Evolutionary conservation across 306 rosid species (phyloP).

Genomic region (Cucumis melo): DNA sequence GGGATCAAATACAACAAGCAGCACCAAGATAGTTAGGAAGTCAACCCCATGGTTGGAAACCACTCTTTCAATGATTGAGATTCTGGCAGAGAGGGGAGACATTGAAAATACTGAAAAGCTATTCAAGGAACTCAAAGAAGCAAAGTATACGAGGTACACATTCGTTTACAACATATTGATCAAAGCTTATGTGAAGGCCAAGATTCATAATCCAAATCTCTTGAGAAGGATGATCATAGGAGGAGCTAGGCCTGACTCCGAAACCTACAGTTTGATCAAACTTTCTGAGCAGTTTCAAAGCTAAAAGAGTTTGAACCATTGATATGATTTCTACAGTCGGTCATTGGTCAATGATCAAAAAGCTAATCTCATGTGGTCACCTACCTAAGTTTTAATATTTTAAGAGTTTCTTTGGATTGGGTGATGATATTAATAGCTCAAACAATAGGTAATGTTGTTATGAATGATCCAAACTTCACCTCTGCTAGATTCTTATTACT

Average conservation of each 20-base stretch:
- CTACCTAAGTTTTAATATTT: neutral
- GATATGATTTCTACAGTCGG: neutral
- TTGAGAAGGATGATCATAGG: slow-evolving; percentile 79
- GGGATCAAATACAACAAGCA: slow-evolving; percentile 30
- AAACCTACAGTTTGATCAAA: slow-evolving; percentile 77
- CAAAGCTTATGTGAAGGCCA: slow-evolving; percentile 85
- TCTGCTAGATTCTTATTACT: neutral
- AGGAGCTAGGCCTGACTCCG: slow-evolving; percentile 87
- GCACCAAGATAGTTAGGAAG: slow-evolving; percentile 39
- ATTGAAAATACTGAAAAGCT: slow-evolving; percentile 55
- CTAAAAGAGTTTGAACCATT: neutral
- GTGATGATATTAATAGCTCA: neutral
- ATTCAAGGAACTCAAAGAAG: slow-evolving; percentile 51
- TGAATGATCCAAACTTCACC: neutral
- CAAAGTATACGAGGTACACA: slow-evolving; percentile 63
- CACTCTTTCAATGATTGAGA: slow-evolving; percentile 52
- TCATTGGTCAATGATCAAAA: neutral
- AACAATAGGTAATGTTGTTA: neutral
- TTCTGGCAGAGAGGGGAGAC: slow-evolving; percentile 65
- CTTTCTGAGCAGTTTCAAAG: slow-evolving; percentile 60
- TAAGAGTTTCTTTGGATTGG: neutral
- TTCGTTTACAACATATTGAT: slow-evolving; percentile 73
- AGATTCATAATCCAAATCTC: slow-evolving; percentile 57
- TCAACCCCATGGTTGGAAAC: slow-evolving; percentile 91
- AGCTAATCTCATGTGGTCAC: neutral